Evolutionary conservation across 371 early-diverging fungal genomes (phyloP), one percentile per base, ranked within the genome.

Genomic region (Actinomortierella wolfii): DNA sequence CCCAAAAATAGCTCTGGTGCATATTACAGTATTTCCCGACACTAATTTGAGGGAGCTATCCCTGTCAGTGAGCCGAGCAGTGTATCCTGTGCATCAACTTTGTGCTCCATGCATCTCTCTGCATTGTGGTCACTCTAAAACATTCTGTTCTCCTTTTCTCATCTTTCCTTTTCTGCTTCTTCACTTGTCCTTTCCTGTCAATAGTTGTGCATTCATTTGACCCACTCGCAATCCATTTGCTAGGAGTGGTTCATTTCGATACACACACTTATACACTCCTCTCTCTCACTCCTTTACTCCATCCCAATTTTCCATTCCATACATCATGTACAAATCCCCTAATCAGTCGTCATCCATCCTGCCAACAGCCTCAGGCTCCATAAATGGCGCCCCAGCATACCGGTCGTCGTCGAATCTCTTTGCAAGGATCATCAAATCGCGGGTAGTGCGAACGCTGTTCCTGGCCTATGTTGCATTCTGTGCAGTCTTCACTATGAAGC

Each of bases 401-500:
- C 54, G 73, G 5, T 41, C 61, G 15, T 51, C 23, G 15, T 55
- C 34, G 34, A 34, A 60, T 41, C 53, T 53, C 17, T 2, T 71
- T 0, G 52, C 51, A 2, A 62, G 56, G 15, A 29, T 62, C 17
- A 55, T 71, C 56, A 71, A 66, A 49, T 71, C 73, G 2, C 61
- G 54, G 53, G 39, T 55, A 9, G 42, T 43, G 9, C 54, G 47
- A 17, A 46, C 73, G 23, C 3, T 66, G 29, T 42, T 65, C 50
- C 20, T 61, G 50, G 67, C 56, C 51, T 71, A 71, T 25, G 59
- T 71, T 6, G 70, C 61, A 17, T 70, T 70, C 45, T 70, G 70
- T 57, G 59, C 70, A 28, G 61, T 70, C n/a, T 70, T 70, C 41
- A 70, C 65, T 1, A 21, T 64, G 42, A 71, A 71, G 42, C 73